phyloP scores from a whole-genome alignment of 305 asterid genomes.

The Solanum hybrid region DNA sequence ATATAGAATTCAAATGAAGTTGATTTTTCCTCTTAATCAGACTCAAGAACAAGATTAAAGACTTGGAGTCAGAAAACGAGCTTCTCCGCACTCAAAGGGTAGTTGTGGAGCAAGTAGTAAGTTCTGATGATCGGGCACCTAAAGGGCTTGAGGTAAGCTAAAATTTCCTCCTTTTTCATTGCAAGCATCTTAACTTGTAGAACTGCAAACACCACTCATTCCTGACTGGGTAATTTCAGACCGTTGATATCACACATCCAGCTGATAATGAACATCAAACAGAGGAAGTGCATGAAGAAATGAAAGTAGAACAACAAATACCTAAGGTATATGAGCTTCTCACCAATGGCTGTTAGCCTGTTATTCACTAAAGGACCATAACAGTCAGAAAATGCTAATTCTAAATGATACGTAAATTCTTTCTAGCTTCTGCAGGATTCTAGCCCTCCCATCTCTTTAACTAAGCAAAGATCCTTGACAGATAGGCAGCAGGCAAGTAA shows the following conservation, averaged over 20 bases:
- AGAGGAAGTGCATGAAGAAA: constrained; percentile 30
- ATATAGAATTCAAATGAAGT: not conserved
- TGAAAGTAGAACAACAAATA: constrained; percentile 32
- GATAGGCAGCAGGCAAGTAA: constrained; percentile 80
- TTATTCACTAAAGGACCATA: not conserved
- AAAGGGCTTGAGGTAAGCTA: constrained; percentile 36
- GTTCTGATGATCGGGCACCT: constrained; percentile 31
- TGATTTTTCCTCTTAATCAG: constrained; percentile 23
- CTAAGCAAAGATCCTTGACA: constrained; percentile 82
- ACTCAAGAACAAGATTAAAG: constrained; percentile 55
- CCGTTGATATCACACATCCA: not conserved
- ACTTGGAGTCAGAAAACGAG: constrained; percentile 69
- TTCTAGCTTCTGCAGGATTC: constrained; percentile 40
- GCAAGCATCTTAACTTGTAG: not conserved
- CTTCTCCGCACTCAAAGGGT: constrained; percentile 48
- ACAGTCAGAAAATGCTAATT: constrained; percentile 3
- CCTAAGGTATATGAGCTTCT: constrained; percentile 40
- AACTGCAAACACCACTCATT: not conserved
- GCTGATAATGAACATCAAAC: constrained; percentile 36
- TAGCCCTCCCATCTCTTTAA: constrained; percentile 33
- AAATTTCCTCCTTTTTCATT: not conserved
- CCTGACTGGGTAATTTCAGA: not conserved
- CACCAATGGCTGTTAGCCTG: constrained; percentile 1
- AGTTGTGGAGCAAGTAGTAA: constrained; percentile 38
- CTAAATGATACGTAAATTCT: constrained; percentile 7